phyloP scores from a whole-genome alignment of 1,139 yeast species.

The Taphrina communis region DNA sequence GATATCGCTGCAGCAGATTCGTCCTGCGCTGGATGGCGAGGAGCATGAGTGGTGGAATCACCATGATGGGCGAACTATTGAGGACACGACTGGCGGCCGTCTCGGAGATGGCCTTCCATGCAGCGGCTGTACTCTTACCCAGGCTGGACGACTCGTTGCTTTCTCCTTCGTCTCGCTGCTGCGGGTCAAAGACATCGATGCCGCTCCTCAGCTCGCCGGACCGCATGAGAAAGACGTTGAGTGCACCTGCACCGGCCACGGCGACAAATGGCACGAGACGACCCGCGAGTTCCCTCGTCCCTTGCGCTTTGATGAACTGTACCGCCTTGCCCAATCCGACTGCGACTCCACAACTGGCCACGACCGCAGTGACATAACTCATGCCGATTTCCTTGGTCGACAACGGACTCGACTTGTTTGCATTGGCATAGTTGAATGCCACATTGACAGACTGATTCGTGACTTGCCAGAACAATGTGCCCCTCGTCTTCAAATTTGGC shows the following conservation, averaged over 20 bases:
- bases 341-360: constrained; percentile 95
- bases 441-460: constrained; percentile 96
- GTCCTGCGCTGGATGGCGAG: constrained; percentile 80
- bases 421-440: constrained; percentile 94
- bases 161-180: constrained; percentile 51
- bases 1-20: constrained; percentile 37
- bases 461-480: constrained; percentile 95
- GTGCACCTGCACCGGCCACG: constrained; percentile 93
- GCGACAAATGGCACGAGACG: constrained; percentile 97
- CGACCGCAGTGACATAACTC: constrained; percentile 84
- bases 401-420: constrained; percentile 92
- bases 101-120: constrained; percentile 90
- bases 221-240: constrained; percentile 93
- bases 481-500: constrained; percentile 85
- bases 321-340: constrained; percentile 87
- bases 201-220: constrained; percentile 91
- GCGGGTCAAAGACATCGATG: constrained; percentile 61
- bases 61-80: constrained; percentile 97
- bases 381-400: constrained; percentile 74
- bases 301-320: constrained; percentile 64
- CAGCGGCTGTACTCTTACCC: constrained; percentile 85
- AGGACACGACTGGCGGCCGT: constrained; percentile 94
- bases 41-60: constrained; percentile 82
- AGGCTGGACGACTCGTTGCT: constrained; percentile 55
- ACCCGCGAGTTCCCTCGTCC: constrained; percentile 70